Base-by-base conservation (phyloP, 2,329 filamentous ascomycete species). In the Calcarisporium arbuscula region DNA sequence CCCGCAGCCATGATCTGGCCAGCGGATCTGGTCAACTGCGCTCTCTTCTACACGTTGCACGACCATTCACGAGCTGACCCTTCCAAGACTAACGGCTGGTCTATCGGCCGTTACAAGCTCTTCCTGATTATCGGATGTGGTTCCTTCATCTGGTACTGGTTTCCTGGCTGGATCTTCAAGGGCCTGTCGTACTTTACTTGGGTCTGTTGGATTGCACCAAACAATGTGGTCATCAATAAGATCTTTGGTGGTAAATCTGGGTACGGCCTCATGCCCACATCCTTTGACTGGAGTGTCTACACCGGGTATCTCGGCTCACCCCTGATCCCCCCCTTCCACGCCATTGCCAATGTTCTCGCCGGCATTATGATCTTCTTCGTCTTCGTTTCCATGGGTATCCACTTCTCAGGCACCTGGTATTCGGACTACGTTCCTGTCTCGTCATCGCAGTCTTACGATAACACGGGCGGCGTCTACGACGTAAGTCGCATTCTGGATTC, bases 101-200 rank as follows among this genome's bases (percentile, higher is more conserved):
- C 50, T 21, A 68, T 82, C 31, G 70, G 74, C n/a, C 71, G 77
- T 33, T 82, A 80, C 54, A 68, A 66, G 42, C 74, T 74, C 53
- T 83, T 82, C 58, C 49, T 80, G 36, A 70, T 71, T 44, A 63
- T 78, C 22, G 72, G 73, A 43, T 49, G 57, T 18, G 68, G 57
- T 14, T 67, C 71, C 17, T 68, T 68, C 39, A 51, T 67, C 23
- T 71, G 73, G 72, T 76, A 77, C 46, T 79, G 72, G 69, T 68
- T 79, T 46, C 77, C 77, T 0, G 75, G 74, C 5, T 76, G 72
- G 50, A 71, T 83, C 27, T 78, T 75, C 39, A 74, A 74, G 34
- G 77, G 74, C 32, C 60, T 82, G 5, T 76, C 71, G 22, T 68
- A 74, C 44, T 82, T 82, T 47, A 74, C 74, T 22, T 80, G 74